Evolutionary conservation across 2,329 filamentous ascomycete genomes (phyloP), one percentile per base, ranked within the genome.

Genomic region (Emergomyces orientalis): DNA sequence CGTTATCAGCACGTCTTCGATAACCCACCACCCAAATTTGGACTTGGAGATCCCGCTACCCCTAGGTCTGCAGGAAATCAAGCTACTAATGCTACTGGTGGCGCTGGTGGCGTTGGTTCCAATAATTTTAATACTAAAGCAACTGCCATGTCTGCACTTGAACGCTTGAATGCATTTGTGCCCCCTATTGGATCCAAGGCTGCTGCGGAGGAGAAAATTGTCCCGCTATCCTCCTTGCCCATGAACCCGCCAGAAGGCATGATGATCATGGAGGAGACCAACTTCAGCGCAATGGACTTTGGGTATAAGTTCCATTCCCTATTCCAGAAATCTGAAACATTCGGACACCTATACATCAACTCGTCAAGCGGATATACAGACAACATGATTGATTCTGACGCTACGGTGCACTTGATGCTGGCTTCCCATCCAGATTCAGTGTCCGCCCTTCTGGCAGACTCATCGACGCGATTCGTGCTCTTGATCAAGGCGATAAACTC

Each of bases 401-500:
- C 34, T 34, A 37, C 25, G 34, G 34, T 14, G n/a, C 34, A 37
- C 34, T 9, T 56, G 19, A 25, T 37, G 32, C 11, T 14, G 34
- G 30, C 32, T 56, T 56, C 54, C 4, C 54, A 56, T 56, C 32
- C 54, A 22, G 32, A 39, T n/a, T 37, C 34, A 25, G 19, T 56
- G 14, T 13, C 54, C 1, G n/a, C 6, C 19, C 68, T 74, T 39
- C 64, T 74, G 19, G 63, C 63, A 7, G 66, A 69, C 37, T 37
- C 65, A 2, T 49, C 57, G 3, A 72, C 70, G 4, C 65, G 72
- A 17, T 67, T 63, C 27, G 62, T 68, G 6, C 64, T 71, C 14
- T 61, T 75, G 11, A 63, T 69, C 11, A 72, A 71, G 41, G 67
- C 70, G 2, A 69, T 75, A 51, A 71, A 72, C 58, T 67, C 62